Base-by-base conservation (phyloP, 148 eudicot species). In the Limonium bicolor region DNA sequence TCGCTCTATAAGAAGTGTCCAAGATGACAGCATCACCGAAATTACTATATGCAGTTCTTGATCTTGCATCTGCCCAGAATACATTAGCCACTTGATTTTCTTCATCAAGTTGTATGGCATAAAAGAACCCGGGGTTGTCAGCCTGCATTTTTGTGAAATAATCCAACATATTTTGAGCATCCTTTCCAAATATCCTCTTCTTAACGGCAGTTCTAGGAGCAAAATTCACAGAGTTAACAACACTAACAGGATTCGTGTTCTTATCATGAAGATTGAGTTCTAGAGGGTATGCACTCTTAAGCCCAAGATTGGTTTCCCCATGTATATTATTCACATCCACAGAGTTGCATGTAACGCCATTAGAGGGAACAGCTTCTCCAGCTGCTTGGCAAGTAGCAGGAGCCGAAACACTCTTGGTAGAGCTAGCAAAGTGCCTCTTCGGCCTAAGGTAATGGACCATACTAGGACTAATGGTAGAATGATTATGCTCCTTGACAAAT, bases 71-170 rank as follows among this genome's bases (percentile, higher is more conserved):
- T 9, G 96, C 77, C 96, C 96, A 87, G 48, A 82, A 87, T 50
- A 69, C 90, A 67, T 77, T 87, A 27, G 88, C 70, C 85, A 87
- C 74, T 53, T 66, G 76, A 52, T 77, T 76, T 42, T 83, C 86
- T 20, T 82, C 94, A 53, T 87, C 90, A 15, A 87, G 80, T 50
- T 87, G 94, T 62, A 87, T 63, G 4, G 96, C 96, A 59, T 87
- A 87, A 50, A 76, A 82, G 65, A 87, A 87, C 19, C 94, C 94
- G 4, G 94, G 94, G 40, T 87, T 87, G 64, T 83, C 94, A 8
- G 94, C 94, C 71, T 87, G 96, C 94, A 76, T 74, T 60, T 76
- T 82, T 47, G 72, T 76, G 27, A 87, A 82, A 69, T 87, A 87
- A 58, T 87, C 96, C 43, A 87, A 61, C 50, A 82, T 67, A 58